Percentiles rank a stretch among this genome's conserved stretches.
Evolutionary conservation across 106 monocot species (phyloP).

Genomic region (Alisma plantagoaquatica): DNA sequence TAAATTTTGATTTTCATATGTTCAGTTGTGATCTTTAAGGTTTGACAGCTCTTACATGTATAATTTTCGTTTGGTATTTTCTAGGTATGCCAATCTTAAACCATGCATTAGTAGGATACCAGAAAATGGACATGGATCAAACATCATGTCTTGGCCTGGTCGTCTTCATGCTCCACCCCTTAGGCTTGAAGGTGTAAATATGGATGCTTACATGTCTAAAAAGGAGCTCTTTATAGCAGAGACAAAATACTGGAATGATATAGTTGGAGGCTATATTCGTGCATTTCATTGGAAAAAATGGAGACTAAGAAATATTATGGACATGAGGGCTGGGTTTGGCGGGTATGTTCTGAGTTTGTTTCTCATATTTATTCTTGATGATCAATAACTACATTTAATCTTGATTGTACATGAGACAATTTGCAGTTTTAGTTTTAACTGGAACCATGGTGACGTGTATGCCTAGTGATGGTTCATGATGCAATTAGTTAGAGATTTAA

Average conservation of each 20-base stretch:
- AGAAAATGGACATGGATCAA: slow-evolving; percentile 61
- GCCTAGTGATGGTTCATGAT: too few species aligned
- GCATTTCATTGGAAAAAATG: slow-evolving; percentile 49
- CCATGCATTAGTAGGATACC: slow-evolving; percentile 62
- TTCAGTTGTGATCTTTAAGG: too few species aligned
- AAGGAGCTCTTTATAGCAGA: slow-evolving; percentile 69
- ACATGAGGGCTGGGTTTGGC: slow-evolving; percentile 90
- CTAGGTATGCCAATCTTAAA: slow-evolving; percentile 66
- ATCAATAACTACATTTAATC: too few species aligned
- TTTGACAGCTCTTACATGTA: too few species aligned
- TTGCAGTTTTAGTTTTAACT: neutral
- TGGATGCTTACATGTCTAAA: slow-evolving; percentile 73
- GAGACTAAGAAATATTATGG: slow-evolving; percentile 75
- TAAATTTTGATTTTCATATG: too few species aligned
- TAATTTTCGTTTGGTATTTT: slow-evolving; percentile 6
- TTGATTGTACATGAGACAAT: too few species aligned
- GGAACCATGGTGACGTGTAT: too few species aligned
- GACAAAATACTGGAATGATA: slow-evolving; percentile 50
- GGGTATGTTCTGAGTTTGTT: too few species aligned
- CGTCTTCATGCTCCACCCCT: slow-evolving; percentile 54
- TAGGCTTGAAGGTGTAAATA: slow-evolving; percentile 54
- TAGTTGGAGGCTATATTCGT: slow-evolving; percentile 41
- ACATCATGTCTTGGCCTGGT: slow-evolving; percentile 48
- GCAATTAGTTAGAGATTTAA: too few species aligned
- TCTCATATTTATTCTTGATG: too few species aligned